Evolutionary conservation across 768 basidiomycete genomes (phyloP).

Genomic region (Tricholoma furcatifolium): DNA sequence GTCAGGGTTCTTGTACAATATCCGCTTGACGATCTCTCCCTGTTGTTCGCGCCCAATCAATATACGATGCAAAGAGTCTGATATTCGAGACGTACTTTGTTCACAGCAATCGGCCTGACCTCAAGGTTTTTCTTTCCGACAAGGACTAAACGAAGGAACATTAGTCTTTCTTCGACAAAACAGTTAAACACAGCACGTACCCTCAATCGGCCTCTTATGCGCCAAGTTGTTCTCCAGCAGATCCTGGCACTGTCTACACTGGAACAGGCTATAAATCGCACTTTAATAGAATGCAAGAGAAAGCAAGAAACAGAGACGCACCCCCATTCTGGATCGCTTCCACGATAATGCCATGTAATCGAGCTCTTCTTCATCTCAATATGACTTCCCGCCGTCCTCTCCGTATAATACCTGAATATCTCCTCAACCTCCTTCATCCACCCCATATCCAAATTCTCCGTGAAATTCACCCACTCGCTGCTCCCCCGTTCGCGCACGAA

Average conservation of each 20-base stretch:
- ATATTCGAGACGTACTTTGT: constrained; percentile 55
- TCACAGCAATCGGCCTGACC: constrained; percentile 91
- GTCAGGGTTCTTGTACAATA: constrained; percentile 90
- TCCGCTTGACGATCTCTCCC: constrained; percentile 96
- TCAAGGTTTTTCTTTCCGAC: constrained; percentile 99
- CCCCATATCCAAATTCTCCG: constrained; percentile 90
- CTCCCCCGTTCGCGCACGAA: constrained; percentile 79
- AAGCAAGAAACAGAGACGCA: constrained; percentile 35
- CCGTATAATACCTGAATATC: constrained; percentile 95
- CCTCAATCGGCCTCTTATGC: constrained; percentile 92
- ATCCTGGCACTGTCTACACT: constrained; percentile 96
- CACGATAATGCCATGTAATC: constrained; percentile 97
- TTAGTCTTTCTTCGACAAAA: neutral
- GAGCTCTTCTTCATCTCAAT: constrained; percentile 97
- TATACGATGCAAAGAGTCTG: neutral
- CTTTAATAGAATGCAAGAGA: constrained; percentile 5
- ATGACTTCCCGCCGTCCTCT: constrained; percentile 93
- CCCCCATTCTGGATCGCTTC: constrained; percentile 95
- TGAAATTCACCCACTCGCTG: constrained; percentile 80
- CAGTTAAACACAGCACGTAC: constrained; percentile 33
- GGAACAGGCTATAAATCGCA: constrained; percentile 61
- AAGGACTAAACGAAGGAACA: constrained; percentile 51
- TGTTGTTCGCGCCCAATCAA: constrained; percentile 12
- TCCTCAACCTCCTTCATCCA: constrained; percentile 97
- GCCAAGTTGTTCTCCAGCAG: constrained; percentile 92